Percentiles rank a stretch among this genome's conserved stretches.
phyloP scores from a whole-genome alignment of 2,329 filamentous ascomycete species.

The Exophiala sp. region DNA sequence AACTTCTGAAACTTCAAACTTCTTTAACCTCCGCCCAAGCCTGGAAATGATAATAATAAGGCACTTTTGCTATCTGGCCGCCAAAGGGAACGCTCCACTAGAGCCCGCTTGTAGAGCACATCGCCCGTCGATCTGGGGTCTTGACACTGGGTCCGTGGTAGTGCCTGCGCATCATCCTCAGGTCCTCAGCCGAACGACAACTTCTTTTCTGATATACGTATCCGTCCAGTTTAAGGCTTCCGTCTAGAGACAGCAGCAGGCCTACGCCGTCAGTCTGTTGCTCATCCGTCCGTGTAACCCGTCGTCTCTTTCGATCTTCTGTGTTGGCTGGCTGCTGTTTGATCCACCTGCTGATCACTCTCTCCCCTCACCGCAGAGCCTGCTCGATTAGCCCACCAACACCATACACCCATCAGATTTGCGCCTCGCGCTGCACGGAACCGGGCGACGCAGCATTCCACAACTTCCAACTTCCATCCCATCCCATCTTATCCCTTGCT shows the following conservation, averaged over 20 bases:
- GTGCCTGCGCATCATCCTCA: conserved; percentile 23
- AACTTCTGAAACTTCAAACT: background rate
- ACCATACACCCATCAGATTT: conserved; percentile 22
- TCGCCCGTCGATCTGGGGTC: conserved; percentile 9
- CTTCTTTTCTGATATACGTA: conserved; percentile 11
- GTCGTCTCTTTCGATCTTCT: conserved; percentile 2
- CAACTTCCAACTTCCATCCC: conserved; percentile 31
- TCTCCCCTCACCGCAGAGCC: conserved; percentile 20
- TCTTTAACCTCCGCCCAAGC: background rate
- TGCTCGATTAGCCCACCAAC: conserved; percentile 10
- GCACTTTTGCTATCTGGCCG: background rate
- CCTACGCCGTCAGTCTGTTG: conserved; percentile 18
- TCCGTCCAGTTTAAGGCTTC: conserved; percentile 9
- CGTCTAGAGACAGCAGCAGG: too few relatives aligned
- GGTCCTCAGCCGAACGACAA: conserved; percentile 6
- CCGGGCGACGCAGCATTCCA: conserved; percentile 28
- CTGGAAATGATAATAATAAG: too few relatives aligned
- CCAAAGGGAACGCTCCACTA: background rate
- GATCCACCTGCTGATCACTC: conserved; percentile 1
- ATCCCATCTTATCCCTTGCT: conserved; percentile 28
- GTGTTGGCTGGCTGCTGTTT: conserved; percentile 7
- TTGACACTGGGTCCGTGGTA: background rate
- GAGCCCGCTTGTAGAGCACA: background rate
- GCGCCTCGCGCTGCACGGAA: conserved; percentile 26
- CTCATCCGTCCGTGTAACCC: conserved; percentile 4